phyloP scores from a whole-genome alignment of 2,329 filamentous ascomycete genomes.

The Aspergillus flavus region DNA sequence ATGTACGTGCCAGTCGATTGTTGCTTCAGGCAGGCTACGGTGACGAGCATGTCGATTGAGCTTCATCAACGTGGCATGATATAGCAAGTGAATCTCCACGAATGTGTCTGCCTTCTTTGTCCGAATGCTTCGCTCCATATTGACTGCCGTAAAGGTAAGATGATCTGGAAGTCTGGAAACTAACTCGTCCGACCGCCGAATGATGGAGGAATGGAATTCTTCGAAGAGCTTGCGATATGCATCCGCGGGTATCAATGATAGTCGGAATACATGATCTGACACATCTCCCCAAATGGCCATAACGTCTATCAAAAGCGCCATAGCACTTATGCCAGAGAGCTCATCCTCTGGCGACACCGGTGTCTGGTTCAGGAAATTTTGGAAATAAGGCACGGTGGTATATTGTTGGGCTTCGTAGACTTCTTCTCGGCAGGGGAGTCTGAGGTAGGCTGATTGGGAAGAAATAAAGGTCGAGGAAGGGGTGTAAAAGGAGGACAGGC shows the following conservation, averaged over 20 bases:
- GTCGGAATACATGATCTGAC: conserved; percentile 60
- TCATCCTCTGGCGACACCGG: conserved; percentile 39
- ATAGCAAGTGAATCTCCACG: conserved; percentile 67
- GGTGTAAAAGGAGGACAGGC: conserved; percentile 63
- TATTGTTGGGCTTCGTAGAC: conserved; percentile 64
- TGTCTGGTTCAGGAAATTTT: conserved; percentile 53
- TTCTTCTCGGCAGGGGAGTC: conserved; percentile 64
- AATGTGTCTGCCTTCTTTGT: conserved; percentile 61
- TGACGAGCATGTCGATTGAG: conserved; percentile 63
- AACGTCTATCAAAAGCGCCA: conserved; percentile 65
- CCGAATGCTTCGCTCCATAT: conserved; percentile 59
- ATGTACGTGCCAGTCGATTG: conserved; percentile 50
- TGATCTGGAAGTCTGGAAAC: conserved; percentile 56
- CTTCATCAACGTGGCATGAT: conserved; percentile 65
- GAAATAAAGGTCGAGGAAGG: conserved; percentile 60
- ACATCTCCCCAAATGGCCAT: conserved; percentile 68
- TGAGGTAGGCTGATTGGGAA: conserved; percentile 66
- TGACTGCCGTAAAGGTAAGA: conserved; percentile 58
- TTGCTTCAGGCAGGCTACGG: conserved; percentile 44
- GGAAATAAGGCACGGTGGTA: conserved; percentile 62
- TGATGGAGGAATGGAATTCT: conserved; percentile 55
- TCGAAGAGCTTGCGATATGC: conserved; percentile 52
- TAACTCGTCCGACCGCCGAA: conserved; percentile 62
- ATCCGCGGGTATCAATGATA: conserved; percentile 47
- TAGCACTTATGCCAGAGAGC: conserved; percentile 49